Evolutionary conservation across 352 stramenopile species (phyloP).

Genomic region (Globisporangium cylindrosporum): DNA sequence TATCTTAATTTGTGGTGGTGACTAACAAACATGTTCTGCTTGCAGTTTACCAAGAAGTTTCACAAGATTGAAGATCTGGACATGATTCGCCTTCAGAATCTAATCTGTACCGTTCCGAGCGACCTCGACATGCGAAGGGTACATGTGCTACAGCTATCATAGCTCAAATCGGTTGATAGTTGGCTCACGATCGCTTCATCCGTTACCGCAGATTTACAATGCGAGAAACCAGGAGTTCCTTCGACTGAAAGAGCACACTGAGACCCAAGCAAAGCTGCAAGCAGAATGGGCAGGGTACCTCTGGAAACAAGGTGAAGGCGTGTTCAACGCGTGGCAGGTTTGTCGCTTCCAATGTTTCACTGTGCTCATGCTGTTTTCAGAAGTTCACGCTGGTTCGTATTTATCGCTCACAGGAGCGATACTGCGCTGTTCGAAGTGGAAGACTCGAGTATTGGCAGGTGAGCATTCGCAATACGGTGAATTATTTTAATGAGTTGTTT

Average conservation of each 20-base stretch:
- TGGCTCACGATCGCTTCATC: not conserved
- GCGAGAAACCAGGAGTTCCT: slow-evolving; percentile 32
- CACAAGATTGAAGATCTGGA: slow-evolving; percentile 28
- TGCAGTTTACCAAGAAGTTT: slow-evolving; percentile 34
- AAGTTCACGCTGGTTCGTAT: not conserved
- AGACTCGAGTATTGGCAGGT: slow-evolving; percentile 40
- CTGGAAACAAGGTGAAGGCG: slow-evolving; percentile 23
- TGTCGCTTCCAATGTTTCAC: not conserved
- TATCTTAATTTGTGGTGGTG: too few species aligned
- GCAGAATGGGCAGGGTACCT: slow-evolving; percentile 32
- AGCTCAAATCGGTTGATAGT: not conserved
- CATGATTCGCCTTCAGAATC: slow-evolving; percentile 28
- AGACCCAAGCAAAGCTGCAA: slow-evolving; percentile 31
- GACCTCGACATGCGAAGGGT: slow-evolving; percentile 35
- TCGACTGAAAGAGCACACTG: slow-evolving; percentile 28
- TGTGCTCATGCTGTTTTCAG: not conserved
- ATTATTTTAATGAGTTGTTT: not conserved
- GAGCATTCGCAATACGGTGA: too few species aligned
- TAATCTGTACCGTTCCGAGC: slow-evolving; percentile 31
- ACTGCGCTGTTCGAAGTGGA: slow-evolving; percentile 28
- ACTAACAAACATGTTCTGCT: too few species aligned
- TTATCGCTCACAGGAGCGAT: slow-evolving; percentile 24
- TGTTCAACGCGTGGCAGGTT: slow-evolving; percentile 30
- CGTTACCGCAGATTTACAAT: slow-evolving; percentile 26
- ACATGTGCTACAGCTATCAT: not conserved